Percentiles rank a stretch among this genome's conserved stretches.
Conservation (phyloP, 495 filamentous ascomycete genomes). For the Xylaria cubensis region DNA sequence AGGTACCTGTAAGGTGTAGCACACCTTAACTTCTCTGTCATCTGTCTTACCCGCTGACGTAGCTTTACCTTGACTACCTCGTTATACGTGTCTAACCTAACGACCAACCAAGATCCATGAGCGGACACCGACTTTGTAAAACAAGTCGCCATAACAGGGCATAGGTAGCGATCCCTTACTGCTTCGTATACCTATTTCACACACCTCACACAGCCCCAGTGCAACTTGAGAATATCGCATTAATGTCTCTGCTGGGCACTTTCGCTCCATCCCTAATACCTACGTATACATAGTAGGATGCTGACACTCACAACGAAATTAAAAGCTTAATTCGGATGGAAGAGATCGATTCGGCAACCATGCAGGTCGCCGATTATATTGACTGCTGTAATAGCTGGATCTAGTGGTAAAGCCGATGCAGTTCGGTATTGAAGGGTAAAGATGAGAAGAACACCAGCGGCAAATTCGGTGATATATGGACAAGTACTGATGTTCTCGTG, state of each 20-base stretch:
- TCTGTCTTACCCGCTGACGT: constrained; percentile 5
- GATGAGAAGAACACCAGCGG: neutral
- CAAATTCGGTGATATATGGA: neutral
- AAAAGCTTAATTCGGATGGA: neutral
- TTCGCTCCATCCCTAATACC: neutral
- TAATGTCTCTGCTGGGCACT: neutral
- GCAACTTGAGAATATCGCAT: neutral
- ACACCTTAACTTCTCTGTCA: neutral
- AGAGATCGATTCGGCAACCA: neutral
- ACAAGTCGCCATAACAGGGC: neutral
- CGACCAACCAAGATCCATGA: neutral
- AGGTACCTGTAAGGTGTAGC: constrained; percentile 1
- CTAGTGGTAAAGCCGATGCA: neutral
- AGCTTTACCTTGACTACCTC: neutral
- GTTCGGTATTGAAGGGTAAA: neutral
- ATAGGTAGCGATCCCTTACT: constrained; percentile 4
- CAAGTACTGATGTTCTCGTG: neutral
- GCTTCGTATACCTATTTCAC: neutral
- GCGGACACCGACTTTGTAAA: constrained; percentile 1
- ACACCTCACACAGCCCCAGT: neutral
- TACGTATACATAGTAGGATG: too few species aligned
- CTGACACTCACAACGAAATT: neutral
- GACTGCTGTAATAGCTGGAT: neutral
- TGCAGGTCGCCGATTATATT: neutral
- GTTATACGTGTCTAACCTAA: neutral